Conservation (phyloP, 257 asterid species). For the Lycium barbarum region DNA sequence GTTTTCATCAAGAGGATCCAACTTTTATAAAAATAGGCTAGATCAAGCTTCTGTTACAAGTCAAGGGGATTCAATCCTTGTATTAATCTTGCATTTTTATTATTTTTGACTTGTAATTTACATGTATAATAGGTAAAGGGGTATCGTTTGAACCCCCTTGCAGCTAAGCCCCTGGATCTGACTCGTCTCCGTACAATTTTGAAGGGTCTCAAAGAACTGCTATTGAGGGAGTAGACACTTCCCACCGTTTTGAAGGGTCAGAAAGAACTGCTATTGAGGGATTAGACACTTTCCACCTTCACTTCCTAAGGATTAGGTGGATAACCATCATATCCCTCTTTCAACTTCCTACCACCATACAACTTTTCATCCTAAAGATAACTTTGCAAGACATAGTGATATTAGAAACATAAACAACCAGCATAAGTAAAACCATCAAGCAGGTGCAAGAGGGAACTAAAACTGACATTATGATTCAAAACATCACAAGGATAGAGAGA, state of each 20-base stretch:
- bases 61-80: too few species aligned
- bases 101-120: too few species aligned
- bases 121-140: too few species aligned
- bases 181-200: neutral
- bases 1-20: too few species aligned
- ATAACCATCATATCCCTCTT: neutral
- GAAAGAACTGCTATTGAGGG: neutral
- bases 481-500: neutral
- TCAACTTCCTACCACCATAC: neutral
- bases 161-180: neutral
- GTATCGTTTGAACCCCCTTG: too few species aligned
- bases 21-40: too few species aligned
- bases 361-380: neutral
- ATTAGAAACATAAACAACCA: constrained; percentile 3
- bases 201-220: constrained; percentile 6
- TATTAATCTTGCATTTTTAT: too few species aligned
- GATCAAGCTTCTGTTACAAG: too few species aligned
- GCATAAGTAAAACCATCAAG: neutral
- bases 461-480: neutral
- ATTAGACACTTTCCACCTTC: neutral
- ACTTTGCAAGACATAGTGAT: neutral
- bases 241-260: neutral
- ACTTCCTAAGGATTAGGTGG: constrained; percentile 9
- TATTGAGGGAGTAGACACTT: neutral
- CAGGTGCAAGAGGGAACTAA: neutral